These are phyloP conservation scores for Osmanthus fragrans DNA, from an alignment of 257 asterid species.

Conservation along the genomic window DNA sequence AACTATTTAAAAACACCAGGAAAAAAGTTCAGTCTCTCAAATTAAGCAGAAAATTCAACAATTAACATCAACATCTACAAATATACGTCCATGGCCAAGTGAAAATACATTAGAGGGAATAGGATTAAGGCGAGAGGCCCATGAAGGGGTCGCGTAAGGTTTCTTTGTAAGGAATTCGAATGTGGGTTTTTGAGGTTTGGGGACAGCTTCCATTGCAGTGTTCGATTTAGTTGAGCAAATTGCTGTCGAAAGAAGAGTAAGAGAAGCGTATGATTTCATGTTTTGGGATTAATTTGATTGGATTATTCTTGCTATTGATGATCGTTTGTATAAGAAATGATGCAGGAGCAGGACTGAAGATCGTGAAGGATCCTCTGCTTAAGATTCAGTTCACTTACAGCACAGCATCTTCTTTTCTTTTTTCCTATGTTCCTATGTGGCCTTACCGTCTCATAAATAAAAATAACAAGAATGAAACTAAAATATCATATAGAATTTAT, in stretches of 20 bases:
- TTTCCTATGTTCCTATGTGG: background rate
- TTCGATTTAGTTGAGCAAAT: constrained; percentile 23
- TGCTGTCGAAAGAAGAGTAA: constrained; percentile 14
- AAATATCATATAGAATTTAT: too few relatives aligned
- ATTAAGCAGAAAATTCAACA: background rate
- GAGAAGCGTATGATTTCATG: constrained; percentile 14
- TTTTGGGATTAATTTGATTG: background rate
- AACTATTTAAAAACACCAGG: constrained; percentile 36
- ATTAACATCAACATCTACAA: background rate
- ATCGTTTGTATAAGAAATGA: background rate
- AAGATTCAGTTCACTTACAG: background rate
- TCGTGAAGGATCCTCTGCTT: background rate
- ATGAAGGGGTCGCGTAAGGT: constrained; percentile 70
- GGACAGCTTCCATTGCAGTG: constrained; percentile 34
- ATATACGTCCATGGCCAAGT: constrained; percentile 64
- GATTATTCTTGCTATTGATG: background rate
- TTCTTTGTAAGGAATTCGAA: constrained; percentile 62
- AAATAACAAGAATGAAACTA: too few relatives aligned
- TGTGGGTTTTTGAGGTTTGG: constrained; percentile 33
- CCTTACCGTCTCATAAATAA: background rate
- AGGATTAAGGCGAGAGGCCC: constrained; percentile 79
- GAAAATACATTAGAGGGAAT: constrained; percentile 67
- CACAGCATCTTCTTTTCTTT: background rate
- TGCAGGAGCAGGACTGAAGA: background rate
- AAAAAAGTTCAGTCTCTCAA: background rate